phyloP scores from a whole-genome alignment of 2,329 filamentous ascomycete species.

The Alternaria consortialis region DNA sequence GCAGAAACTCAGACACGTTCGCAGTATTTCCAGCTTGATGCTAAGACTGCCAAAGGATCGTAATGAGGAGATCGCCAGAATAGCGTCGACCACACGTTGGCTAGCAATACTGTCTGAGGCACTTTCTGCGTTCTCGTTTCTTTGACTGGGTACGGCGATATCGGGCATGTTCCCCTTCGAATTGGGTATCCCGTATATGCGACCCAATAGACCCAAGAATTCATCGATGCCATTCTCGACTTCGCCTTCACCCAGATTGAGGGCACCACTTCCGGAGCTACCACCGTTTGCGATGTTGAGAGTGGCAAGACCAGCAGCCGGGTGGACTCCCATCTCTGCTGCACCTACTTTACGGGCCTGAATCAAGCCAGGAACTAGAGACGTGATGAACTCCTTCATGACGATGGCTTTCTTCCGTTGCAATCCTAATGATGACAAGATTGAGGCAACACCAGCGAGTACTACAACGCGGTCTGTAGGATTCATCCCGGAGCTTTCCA shows the following conservation, averaged over 20 bases:
- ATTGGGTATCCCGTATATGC: constrained; percentile 55
- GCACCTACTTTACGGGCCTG: constrained; percentile 92
- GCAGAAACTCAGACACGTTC: constrained; percentile 90
- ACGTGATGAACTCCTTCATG: constrained; percentile 82
- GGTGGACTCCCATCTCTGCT: constrained; percentile 95
- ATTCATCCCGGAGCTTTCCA: constrained; percentile 68
- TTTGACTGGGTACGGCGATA: constrained; percentile 15
- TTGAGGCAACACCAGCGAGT: constrained; percentile 84
- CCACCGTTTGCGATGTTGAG: constrained; percentile 60
- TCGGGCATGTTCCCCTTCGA: constrained; percentile 31
- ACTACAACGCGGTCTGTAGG: constrained; percentile 80
- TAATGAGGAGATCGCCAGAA: constrained; percentile 63
- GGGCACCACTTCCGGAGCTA: constrained; percentile 80
- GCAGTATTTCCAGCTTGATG: constrained; percentile 85
- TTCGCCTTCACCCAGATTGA: constrained; percentile 61
- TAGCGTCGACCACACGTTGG: constrained; percentile 58
- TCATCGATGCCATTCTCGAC: constrained; percentile 53
- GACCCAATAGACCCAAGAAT: constrained; percentile 52
- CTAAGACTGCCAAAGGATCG: constrained; percentile 76
- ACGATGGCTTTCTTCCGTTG: constrained; percentile 92
- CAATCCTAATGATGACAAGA: constrained; percentile 80
- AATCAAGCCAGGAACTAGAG: constrained; percentile 83
- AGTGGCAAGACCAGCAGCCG: constrained; percentile 83
- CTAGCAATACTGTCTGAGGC: constrained; percentile 43
- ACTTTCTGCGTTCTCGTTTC: constrained; percentile 11